These are phyloP conservation scores for Eleusine coracana DNA, from an alignment of 176 grass and related monocot genomes.

Conservation along the genomic window DNA sequence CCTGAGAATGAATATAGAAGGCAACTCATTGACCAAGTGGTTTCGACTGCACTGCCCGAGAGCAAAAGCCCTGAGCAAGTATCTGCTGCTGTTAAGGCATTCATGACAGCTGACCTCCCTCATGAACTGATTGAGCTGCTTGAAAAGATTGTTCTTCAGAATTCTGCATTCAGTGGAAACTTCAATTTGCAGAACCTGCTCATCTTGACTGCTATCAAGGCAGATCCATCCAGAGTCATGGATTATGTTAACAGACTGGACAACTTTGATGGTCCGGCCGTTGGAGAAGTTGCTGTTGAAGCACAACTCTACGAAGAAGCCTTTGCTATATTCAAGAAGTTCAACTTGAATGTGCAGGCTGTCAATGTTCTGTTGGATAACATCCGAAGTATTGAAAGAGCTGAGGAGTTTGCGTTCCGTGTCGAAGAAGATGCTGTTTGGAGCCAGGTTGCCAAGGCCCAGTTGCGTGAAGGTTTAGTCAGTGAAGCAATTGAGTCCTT, in stretches of 20 bases:
- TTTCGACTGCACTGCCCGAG: constrained; percentile 94
- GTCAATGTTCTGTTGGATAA: constrained; percentile 94
- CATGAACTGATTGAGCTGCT: constrained; percentile 97
- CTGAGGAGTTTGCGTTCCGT: constrained; percentile 91
- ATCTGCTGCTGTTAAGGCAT: constrained; percentile 97
- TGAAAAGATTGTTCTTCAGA: constrained; percentile 98
- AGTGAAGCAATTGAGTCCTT: constrained; percentile 97
- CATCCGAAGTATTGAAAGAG: constrained; percentile 87
- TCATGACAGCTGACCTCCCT: constrained; percentile 98
- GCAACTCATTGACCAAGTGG: constrained; percentile 97
- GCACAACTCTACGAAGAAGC: constrained; percentile 92
- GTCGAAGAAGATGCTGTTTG: constrained; percentile 98
- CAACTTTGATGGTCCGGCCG: constrained; percentile 98
- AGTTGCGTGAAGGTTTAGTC: constrained; percentile 84
- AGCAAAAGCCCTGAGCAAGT: constrained; percentile 99
- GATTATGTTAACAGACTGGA: constrained; percentile 95
- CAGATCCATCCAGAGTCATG: constrained; percentile 93
- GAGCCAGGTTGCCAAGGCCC: constrained; percentile 95
- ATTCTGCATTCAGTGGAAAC: constrained; percentile 97
- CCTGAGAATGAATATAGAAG: constrained; percentile 99
- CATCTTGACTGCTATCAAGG: constrained; percentile 96
- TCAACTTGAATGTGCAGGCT: constrained; percentile 93
- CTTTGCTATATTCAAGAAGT: constrained; percentile 99
- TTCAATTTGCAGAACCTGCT: constrained; percentile 97
- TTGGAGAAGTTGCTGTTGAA: constrained; percentile 94